These are phyloP conservation scores for Aspergillus sp. DNA, from an alignment of 2,329 filamentous ascomycete genomes.

Conservation along the genomic window DNA sequence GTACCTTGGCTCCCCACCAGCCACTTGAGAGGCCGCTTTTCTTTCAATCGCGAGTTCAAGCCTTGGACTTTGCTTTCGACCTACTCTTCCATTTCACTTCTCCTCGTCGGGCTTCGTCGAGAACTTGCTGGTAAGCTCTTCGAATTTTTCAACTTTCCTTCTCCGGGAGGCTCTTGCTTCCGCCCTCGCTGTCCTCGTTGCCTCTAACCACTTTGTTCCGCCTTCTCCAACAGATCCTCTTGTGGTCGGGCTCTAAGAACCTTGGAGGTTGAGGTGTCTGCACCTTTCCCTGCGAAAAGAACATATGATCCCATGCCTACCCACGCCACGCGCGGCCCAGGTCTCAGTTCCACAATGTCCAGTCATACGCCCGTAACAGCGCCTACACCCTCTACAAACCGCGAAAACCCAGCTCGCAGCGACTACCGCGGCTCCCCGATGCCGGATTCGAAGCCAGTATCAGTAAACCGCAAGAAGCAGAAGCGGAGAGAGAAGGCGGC, in stretches of 20 bases:
- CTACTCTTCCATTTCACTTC: not conserved
- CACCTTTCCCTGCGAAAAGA: conserved; percentile 3
- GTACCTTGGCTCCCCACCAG: conserved; percentile 19
- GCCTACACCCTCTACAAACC: conserved; percentile 30
- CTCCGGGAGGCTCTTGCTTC: conserved; percentile 6
- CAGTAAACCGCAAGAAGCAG: conserved; percentile 90
- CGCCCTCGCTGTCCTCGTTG: not conserved
- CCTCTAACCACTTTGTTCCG: conserved; percentile 15
- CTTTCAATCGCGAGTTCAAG: conserved; percentile 6
- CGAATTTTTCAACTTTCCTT: not conserved
- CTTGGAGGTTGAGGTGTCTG: conserved; percentile 11
- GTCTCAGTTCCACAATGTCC: conserved; percentile 28
- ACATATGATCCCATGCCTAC: conserved; percentile 16
- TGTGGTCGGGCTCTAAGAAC: conserved; percentile 16
- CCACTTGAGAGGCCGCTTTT: conserved; percentile 11
- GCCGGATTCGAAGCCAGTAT: conserved; percentile 36
- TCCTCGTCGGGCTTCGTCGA: not conserved
- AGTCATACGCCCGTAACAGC: conserved; percentile 24
- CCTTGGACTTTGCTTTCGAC: not conserved
- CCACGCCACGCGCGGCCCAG: conserved; percentile 24
- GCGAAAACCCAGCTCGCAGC: conserved; percentile 24
- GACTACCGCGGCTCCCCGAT: conserved; percentile 9
- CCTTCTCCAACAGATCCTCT: conserved; percentile 13
- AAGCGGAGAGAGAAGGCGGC: conserved; percentile 87
- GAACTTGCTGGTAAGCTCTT: conserved; percentile 5